Conservation (phyloP, 2,329 filamentous ascomycete species). For the Microcyclosporella mali region DNA sequence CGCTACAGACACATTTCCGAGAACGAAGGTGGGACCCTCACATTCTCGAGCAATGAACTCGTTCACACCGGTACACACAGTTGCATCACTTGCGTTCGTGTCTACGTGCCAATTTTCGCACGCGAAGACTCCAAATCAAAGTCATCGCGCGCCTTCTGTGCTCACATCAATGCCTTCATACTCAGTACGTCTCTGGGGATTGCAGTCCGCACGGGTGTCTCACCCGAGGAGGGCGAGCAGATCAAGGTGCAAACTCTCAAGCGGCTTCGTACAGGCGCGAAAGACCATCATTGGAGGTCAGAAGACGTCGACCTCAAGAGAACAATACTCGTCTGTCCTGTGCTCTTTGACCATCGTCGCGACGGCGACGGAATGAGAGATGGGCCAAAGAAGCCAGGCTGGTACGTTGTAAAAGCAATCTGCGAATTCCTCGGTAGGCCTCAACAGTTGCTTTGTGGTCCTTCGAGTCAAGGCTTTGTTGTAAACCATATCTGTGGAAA, state of each 20-base stretch:
- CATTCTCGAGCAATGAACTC: neutral
- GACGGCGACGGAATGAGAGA: neutral
- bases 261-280: neutral
- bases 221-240: neutral
- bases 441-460: neutral
- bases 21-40: neutral
- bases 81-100: constrained; percentile 6
- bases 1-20: neutral
- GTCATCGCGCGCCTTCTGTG: neutral
- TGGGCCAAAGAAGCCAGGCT: neutral
- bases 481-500: neutral
- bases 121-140: neutral
- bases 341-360: neutral
- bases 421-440: neutral
- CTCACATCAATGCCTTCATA: constrained; percentile 7
- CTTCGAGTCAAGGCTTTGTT: neutral
- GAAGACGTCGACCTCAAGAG: neutral
- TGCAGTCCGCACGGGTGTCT: neutral
- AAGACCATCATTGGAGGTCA: neutral
- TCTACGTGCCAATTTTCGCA: constrained; percentile 4
- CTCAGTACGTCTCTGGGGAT: neutral
- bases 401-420: neutral
- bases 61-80: constrained; percentile 3
- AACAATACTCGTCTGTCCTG: neutral
- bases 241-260: neutral